Percentiles rank a stretch among this genome's conserved stretches.
phyloP scores from a whole-genome alignment of 768 basidiomycete species.

The Mycena rebaudengoi region DNA sequence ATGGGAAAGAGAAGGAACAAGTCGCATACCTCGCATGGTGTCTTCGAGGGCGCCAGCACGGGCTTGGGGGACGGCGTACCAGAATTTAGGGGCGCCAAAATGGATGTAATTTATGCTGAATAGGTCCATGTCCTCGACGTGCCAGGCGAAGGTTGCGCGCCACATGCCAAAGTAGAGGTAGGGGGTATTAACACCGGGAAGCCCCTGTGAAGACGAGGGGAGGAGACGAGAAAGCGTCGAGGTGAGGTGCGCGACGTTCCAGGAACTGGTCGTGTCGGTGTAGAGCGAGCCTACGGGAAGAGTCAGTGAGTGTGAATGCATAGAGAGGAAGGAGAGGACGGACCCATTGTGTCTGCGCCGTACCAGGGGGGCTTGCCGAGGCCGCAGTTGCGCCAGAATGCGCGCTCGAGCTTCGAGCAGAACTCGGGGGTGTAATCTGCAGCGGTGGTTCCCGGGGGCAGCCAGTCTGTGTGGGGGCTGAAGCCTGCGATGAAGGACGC shows the following conservation, averaged over 20 bases:
- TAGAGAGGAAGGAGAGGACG: conserved; percentile 34
- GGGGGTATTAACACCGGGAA: conserved; percentile 97
- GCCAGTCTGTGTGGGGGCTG: conserved; percentile 78
- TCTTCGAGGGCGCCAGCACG: conserved; percentile 85
- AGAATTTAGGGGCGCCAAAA: conserved; percentile 96
- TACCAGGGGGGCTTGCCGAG: conserved; percentile 95
- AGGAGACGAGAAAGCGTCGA: conserved; percentile 86
- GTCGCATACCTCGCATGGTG: conserved; percentile 79
- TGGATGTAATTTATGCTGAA: conserved; percentile 99
- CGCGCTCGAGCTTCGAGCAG: conserved; percentile 86
- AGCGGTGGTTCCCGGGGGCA: conserved; percentile 75
- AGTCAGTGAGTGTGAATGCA: conserved; percentile 7
- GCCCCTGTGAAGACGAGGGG: conserved; percentile 67
- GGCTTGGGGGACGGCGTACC: conserved; percentile 95
- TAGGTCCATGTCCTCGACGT: conserved; percentile 99
- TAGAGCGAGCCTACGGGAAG: conserved; percentile 62
- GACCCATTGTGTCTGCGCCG: conserved; percentile 94
- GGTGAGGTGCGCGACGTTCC: conserved; percentile 95
- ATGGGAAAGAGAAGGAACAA: conserved; percentile 10
- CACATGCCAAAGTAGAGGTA: conserved; percentile 99
- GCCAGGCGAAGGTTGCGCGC: conserved; percentile 98
- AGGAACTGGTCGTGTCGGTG: conserved; percentile 78
- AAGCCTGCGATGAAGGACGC: conserved; percentile 73
- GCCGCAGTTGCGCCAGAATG: conserved; percentile 92
- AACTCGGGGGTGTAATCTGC: conserved; percentile 90